Base-by-base conservation (phyloP, 1,284 basidiomycete species). In the Fomitopsis schrenkii region DNA sequence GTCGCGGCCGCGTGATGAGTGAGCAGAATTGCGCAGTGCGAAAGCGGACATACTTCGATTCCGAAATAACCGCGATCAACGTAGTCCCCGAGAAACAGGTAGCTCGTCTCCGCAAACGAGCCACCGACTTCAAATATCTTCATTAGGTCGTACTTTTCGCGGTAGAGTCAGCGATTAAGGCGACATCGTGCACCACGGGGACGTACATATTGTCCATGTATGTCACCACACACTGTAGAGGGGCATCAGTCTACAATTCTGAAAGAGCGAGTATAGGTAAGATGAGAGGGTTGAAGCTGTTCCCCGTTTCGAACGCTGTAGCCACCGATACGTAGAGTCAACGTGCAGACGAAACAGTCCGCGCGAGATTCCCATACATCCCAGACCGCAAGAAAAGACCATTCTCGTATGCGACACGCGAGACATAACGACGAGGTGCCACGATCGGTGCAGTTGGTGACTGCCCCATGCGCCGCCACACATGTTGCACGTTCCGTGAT, bases 71-170 rank as follows among this genome's bases (percentile, higher is more conserved):
- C 97, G 60, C 97, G 87, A 79, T 99, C 97, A 55, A 99, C 97
- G 74, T 99, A 99, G 77, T 99, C 97, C 56, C 97, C 97, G 33
- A 99, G 82, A 78, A 99, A 99, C 55, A 99, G 83, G 78, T 99
- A 99, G 46, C 89, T 86, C 62, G 91, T 98, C 61, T 97, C 91
- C 19, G 88, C 84, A 28, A 94, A 84, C 69, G 88, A 90, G 10
- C 97, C 97, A 46, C 97, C 97, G 56, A 98, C 91, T 72, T 98
- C 97, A 70, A 99, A 97, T 50, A 98, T 83, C 76, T 98, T 98
- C 91, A 99, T 96, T 63, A 99, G 83, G 77, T 99, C 95, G 74
- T 95, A 97, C 95, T 59, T 64, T 33, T 30, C 56, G 35, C 58
- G 61, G 56, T 38, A 40, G 52, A 63, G 61, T 67, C 41, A 66